Percentiles rank a stretch among this genome's conserved stretches.
These are phyloP conservation scores for Jackrogersella minutella DNA, from an alignment of 495 filamentous ascomycete genomes.

Conservation along the genomic window DNA sequence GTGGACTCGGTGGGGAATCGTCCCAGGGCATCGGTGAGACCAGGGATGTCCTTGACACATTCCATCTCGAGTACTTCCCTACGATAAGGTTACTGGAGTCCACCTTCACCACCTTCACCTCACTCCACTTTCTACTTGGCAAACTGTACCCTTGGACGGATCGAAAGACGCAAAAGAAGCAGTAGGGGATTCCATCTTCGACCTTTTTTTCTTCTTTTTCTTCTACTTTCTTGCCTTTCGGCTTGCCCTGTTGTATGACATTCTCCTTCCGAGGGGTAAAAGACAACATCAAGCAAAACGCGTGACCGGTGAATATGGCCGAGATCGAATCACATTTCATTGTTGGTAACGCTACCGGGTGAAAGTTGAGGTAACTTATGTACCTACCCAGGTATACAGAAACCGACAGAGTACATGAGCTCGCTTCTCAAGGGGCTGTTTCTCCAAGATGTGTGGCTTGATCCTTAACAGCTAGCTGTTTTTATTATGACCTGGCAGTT, in stretches of 20 bases:
- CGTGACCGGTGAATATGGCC: background rate
- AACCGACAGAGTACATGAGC: too few relatives aligned
- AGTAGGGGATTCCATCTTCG: constrained; percentile 6
- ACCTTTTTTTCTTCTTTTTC: too few relatives aligned
- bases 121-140: background rate
- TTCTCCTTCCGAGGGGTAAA: background rate
- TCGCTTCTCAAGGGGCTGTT: background rate
- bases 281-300: background rate
- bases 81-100: constrained; percentile 24
- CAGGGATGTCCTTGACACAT: constrained; percentile 23
- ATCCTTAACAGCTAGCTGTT: background rate
- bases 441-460: background rate
- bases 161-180: constrained; percentile 3
- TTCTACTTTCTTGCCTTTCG: too few relatives aligned
- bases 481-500: background rate
- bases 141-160: constrained; percentile 19
- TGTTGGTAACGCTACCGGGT: too few relatives aligned
- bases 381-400: too few relatives aligned
- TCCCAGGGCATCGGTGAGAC: constrained; percentile 25
- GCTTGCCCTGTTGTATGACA: background rate
- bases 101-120: too few relatives aligned
- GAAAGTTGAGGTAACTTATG: too few relatives aligned
- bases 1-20: constrained; percentile 5
- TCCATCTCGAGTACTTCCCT: constrained; percentile 14
- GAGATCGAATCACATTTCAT: too few relatives aligned